These are phyloP conservation scores for Chytriomyces sp. DNA, from an alignment of 192 early-diverging fungal species.

Conservation along the genomic window DNA sequence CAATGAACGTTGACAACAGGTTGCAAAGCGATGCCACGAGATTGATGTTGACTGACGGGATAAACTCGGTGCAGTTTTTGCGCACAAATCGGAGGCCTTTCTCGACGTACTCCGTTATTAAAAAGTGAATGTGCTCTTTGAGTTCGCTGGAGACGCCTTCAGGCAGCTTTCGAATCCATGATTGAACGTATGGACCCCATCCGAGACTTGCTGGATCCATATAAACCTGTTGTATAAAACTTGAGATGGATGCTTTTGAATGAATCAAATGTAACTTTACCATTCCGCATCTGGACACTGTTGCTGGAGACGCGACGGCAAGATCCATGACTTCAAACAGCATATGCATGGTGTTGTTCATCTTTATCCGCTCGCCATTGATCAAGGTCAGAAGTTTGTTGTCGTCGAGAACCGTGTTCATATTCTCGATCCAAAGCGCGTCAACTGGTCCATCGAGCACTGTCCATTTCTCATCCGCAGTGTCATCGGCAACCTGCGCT, in stretches of 20 bases:
- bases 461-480: conserved; percentile 66
- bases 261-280: conserved; percentile 39
- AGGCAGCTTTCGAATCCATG: conserved; percentile 55
- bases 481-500: conserved; percentile 60
- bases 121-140: conserved; percentile 45
- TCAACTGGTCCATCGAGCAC: conserved; percentile 68
- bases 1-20: conserved; percentile 56
- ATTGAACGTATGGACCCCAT: conserved; percentile 55
- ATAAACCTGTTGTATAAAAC: conserved; percentile 28
- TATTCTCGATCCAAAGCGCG: conserved; percentile 69
- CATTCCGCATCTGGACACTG: conserved; percentile 67
- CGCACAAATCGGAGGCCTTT: conserved; percentile 57
- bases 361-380: conserved; percentile 69
- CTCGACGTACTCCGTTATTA: conserved; percentile 55
- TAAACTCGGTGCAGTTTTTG: conserved; percentile 58
- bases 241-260: neutral
- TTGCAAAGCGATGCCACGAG: conserved; percentile 58
- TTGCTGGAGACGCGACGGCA: conserved; percentile 67
- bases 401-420: conserved; percentile 63
- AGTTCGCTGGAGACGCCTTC: conserved; percentile 43
- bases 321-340: conserved; percentile 71
- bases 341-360: conserved; percentile 66
- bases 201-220: conserved; percentile 65
- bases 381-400: conserved; percentile 68
- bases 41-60: conserved; percentile 59